Conservation (phyloP, 306 rosid species). For the Vigna reflexopilosa region DNA sequence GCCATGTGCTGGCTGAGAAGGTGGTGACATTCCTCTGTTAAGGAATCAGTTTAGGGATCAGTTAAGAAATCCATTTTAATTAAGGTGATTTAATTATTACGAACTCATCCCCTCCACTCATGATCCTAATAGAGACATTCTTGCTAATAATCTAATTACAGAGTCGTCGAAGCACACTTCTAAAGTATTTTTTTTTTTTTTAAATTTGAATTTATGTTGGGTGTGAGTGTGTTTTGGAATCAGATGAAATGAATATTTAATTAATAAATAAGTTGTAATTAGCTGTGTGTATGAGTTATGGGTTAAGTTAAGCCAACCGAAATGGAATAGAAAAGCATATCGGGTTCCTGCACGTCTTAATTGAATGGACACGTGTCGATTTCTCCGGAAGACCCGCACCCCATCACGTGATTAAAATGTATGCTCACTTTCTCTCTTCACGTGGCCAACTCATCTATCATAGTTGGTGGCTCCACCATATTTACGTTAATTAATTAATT, state of each 20-base stretch:
- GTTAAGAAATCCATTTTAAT: slow-evolving; percentile 71
- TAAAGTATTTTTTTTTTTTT: not conserved
- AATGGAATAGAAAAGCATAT: slow-evolving; percentile 13
- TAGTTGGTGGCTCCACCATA: slow-evolving; percentile 55
- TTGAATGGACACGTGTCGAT: slow-evolving; percentile 52
- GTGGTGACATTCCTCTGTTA: slow-evolving; percentile 67
- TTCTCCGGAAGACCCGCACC: slow-evolving; percentile 59
- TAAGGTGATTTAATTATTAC: slow-evolving; percentile 30
- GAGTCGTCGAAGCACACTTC: slow-evolving; percentile 29
- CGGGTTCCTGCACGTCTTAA: slow-evolving; percentile 34
- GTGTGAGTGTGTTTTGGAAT: not conserved
- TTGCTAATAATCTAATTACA: slow-evolving; percentile 41
- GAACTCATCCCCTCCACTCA: not conserved
- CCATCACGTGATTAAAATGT: slow-evolving; percentile 84
- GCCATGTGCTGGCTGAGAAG: slow-evolving; percentile 43
- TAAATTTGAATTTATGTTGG: not conserved
- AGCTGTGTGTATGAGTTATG: slow-evolving; percentile 2
- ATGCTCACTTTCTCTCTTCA: slow-evolving; percentile 65
- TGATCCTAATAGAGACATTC: slow-evolving; percentile 45
- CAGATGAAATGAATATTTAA: not conserved
- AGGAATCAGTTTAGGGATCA: slow-evolving; percentile 90
- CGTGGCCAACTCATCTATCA: slow-evolving; percentile 94
- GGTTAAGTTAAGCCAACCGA: slow-evolving; percentile 22
- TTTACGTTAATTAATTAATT: slow-evolving; percentile 34
- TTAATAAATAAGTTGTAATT: not conserved